Base-by-base conservation (phyloP, 352 stramenopile species). In the Phytopythium delawarense region DNA sequence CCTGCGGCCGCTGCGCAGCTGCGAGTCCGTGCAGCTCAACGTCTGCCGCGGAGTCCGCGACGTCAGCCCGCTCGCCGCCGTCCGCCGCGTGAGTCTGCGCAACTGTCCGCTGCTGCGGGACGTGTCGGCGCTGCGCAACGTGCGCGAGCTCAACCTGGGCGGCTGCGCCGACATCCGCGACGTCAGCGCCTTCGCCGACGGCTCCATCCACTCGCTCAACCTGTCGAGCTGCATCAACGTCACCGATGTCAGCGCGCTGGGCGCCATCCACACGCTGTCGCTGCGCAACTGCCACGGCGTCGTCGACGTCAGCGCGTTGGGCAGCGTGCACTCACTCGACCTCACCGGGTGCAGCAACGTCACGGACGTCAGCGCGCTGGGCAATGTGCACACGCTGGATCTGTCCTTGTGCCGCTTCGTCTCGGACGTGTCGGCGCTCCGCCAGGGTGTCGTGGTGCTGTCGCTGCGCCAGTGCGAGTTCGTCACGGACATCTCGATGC, bases 221-320 rank as follows among this genome's bases (percentile, higher is more conserved):
- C 71, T 90, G 15, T 82, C 75, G 0, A 74, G 78, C n/a, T 90
- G 78, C 56, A 70, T 87, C 37, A 81, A 86, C 59, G 62, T 90
- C 39, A 75, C 66, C 12, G 81, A 90, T 44, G 78, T 88, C 4
- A 76, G 66, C 18, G 65, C 72, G 16, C 62, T 90, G 16, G 75
- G 69, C 15, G 59, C 65, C 49, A 67, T 85, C 1, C 76, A 79
- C 62, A 78, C 71, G 13, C 66, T 87, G n/a, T 76, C 75, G 49
- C 64, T 87, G 42, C 70, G 75, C 57, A 84, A 84, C 49, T 84
- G 78, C 37, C 60, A 64, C 21, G 64, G 71, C 23, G 53, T 88
- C 34, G 56, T 69, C 18, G 76, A 88, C 23, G 67, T 85, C 4
- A 71, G 63, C 16, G 64, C 62, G 15, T 56, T 88, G 25, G 72